These are phyloP conservation scores for Isochrysis galbana DNA, from an alignment of 78 protist genomes.

Conservation along the genomic window DNA sequence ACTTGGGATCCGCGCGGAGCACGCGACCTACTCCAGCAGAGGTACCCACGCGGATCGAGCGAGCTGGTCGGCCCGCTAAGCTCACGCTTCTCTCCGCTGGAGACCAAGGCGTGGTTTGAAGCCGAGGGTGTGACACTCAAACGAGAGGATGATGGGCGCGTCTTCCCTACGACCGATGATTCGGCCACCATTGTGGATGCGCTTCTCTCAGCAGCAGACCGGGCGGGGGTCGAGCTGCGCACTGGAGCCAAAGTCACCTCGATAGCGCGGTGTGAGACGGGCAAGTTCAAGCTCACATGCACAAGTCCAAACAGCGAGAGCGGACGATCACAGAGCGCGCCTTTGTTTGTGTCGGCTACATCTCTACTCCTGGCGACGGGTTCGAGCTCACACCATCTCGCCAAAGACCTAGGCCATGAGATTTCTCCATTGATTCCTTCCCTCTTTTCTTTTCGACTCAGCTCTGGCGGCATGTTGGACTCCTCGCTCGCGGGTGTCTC, in stretches of 20 bases:
- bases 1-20: background rate
- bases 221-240: background rate
- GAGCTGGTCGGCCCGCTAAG: background rate
- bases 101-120: background rate
- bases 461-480: background rate
- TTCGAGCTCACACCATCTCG: background rate
- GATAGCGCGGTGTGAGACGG: background rate
- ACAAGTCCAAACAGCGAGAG: too few species aligned
- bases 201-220: background rate
- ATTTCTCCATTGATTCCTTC: background rate
- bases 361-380: background rate
- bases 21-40: background rate
- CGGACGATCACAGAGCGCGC: too few species aligned
- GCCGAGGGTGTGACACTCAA: background rate
- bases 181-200: background rate
- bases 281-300: too few species aligned
- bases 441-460: background rate
- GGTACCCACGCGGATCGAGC: background rate
- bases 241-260: background rate
- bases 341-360: too few species aligned
- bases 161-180: conserved; percentile 6
- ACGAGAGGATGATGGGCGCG: conserved; percentile 15
- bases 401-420: background rate
- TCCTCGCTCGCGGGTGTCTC: background rate
- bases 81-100: background rate